Evolutionary conservation across 768 basidiomycete species (phyloP).

Genomic region (Phaeotremella fagi): DNA sequence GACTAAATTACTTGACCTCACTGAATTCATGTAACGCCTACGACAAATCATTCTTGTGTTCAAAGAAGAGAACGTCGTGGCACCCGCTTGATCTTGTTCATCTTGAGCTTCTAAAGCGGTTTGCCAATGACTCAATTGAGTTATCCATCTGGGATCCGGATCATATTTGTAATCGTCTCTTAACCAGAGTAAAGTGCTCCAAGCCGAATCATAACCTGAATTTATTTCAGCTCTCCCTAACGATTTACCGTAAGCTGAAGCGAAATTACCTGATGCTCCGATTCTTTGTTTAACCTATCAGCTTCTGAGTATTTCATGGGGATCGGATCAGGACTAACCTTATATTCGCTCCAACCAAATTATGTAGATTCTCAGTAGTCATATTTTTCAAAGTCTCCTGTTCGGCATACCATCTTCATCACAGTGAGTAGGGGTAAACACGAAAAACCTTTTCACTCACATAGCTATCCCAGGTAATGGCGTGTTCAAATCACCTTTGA

Average conservation of each 20-base stretch:
- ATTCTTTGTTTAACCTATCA: too few relatives aligned
- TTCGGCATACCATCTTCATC: slow-evolving; percentile 31
- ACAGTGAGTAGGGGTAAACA: not conserved
- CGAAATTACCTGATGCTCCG: slow-evolving; percentile 11
- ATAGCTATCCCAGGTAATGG: slow-evolving; percentile 29
- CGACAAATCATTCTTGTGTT: slow-evolving; percentile 41
- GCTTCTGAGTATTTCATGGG: too few relatives aligned
- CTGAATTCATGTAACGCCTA: slow-evolving; percentile 11
- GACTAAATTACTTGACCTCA: too few relatives aligned
- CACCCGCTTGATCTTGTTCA: slow-evolving; percentile 17
- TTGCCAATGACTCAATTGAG: slow-evolving; percentile 37
- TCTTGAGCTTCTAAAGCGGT: slow-evolving; percentile 30
- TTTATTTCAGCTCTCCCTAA: not conserved
- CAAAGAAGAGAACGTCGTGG: slow-evolving; percentile 28
- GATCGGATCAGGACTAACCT: too few relatives aligned
- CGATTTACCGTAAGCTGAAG: not conserved
- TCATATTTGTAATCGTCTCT: slow-evolving; percentile 29
- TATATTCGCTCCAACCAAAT: slow-evolving; percentile 34
- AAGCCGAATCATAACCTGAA: slow-evolving; percentile 39
- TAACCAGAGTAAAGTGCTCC: slow-evolving; percentile 32
- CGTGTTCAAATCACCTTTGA: slow-evolving; percentile 25
- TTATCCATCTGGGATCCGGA: slow-evolving; percentile 39
- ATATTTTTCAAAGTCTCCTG: slow-evolving; percentile 23
- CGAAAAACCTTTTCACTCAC: slow-evolving; percentile 8
- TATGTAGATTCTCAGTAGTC: slow-evolving; percentile 22